phyloP scores from a whole-genome alignment of 352 stramenopile genomes.

The Phytophthora syringae region DNA sequence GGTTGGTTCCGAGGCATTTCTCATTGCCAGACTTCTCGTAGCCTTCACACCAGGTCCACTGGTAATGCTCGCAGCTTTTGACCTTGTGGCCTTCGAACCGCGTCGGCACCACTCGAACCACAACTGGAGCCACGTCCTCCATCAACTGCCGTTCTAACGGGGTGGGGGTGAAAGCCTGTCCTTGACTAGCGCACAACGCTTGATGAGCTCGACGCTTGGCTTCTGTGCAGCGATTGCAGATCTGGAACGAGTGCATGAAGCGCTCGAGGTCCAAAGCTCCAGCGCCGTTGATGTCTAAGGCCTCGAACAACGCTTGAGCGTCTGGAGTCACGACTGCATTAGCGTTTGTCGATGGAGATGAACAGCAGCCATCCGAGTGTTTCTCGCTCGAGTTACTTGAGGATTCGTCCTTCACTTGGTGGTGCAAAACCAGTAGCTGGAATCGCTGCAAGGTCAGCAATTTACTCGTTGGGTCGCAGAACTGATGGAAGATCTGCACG shows the following conservation, averaged over 20 bases:
- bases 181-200: constrained; percentile 60
- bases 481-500: constrained; percentile 87
- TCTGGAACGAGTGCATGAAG: constrained; percentile 90
- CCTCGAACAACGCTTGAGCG: constrained; percentile 61
- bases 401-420: constrained; percentile 73
- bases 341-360: constrained; percentile 3
- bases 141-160: constrained; percentile 72
- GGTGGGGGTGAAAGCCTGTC: constrained; percentile 50
- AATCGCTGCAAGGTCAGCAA: constrained; percentile 58
- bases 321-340: constrained; percentile 39
- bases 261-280: constrained; percentile 65
- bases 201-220: constrained; percentile 72
- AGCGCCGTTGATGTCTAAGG: constrained; percentile 51
- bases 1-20: constrained; percentile 85
- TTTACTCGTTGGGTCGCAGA: constrained; percentile 71
- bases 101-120: constrained; percentile 77
- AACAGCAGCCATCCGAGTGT: constrained; percentile 17
- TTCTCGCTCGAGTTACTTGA: constrained; percentile 18
- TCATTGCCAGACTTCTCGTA: constrained; percentile 87
- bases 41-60: constrained; percentile 89
- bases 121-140: constrained; percentile 78
- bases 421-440: constrained; percentile 65
- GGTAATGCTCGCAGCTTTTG: constrained; percentile 86
- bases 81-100: constrained; percentile 81
- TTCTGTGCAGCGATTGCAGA: constrained; percentile 87